Evolutionary conservation across 495 filamentous ascomycete genomes (phyloP).

Genomic region (Aspergillus nanangensis): DNA sequence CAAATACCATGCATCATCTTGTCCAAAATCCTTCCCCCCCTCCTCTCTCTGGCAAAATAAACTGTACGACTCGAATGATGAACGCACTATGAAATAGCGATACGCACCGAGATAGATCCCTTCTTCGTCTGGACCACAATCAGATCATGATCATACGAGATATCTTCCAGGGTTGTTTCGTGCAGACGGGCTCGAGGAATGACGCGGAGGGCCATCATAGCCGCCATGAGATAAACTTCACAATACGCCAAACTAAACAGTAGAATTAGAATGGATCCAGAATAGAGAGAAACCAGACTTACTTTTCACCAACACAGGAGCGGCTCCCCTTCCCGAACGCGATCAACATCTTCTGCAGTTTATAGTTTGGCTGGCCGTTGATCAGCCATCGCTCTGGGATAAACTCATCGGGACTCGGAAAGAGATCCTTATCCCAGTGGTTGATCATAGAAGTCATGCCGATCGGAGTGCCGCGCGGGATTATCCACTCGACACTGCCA

Average conservation of each 20-base stretch:
- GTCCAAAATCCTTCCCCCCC: too few species aligned
- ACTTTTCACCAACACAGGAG: constrained; percentile 40
- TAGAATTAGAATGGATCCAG: not conserved
- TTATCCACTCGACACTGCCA: not conserved
- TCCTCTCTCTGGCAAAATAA: too few species aligned
- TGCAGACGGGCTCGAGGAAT: not conserved
- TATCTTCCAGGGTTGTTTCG: not conserved
- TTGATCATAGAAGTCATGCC: constrained; percentile 23
- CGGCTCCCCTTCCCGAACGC: constrained; percentile 35
- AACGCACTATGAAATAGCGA: constrained; percentile 12
- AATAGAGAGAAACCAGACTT: not conserved
- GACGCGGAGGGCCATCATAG: not conserved
- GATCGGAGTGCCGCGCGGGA: constrained; percentile 5
- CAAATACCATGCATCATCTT: too few species aligned
- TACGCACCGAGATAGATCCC: constrained; percentile 56
- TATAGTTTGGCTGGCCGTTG: constrained; percentile 10
- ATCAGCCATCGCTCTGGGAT: constrained; percentile 41
- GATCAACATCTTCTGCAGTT: constrained; percentile 27
- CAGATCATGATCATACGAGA: constrained; percentile 3
- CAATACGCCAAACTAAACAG: not conserved
- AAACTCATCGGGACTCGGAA: constrained; percentile 35
- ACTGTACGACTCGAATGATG: too few species aligned
- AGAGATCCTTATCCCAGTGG: constrained; percentile 29
- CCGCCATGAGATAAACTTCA: not conserved
- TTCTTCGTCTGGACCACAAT: constrained; percentile 25